Evolutionary conservation across 2,329 filamentous ascomycete genomes (phyloP).

Genomic region (Claviceps quebecensis): DNA sequence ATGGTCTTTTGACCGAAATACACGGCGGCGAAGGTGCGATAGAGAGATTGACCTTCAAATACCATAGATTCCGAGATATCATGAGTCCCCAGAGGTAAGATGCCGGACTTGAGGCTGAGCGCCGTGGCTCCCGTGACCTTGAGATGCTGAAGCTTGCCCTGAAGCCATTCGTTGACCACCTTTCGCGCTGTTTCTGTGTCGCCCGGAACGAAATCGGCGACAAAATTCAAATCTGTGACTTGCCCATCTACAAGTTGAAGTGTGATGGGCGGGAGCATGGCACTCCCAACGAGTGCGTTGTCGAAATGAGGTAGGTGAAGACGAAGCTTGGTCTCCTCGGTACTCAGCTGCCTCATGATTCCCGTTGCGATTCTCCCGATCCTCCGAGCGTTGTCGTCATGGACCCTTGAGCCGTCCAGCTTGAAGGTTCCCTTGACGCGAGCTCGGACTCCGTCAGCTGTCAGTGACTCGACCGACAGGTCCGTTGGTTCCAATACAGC

Average conservation of each 20-base stretch:
- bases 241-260: conserved; percentile 67
- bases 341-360: conserved; percentile 65
- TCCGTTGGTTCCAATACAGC: conserved; percentile 70
- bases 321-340: conserved; percentile 53
- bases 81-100: conserved; percentile 68
- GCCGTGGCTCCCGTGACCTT: conserved; percentile 60
- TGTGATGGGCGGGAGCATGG: conserved; percentile 58
- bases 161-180: conserved; percentile 79
- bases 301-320: conserved; percentile 76
- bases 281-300: conserved; percentile 63
- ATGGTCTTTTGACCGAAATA: conserved; percentile 46
- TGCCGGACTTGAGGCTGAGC: conserved; percentile 62
- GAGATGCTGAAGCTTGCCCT: conserved; percentile 59
- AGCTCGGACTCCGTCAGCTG: conserved; percentile 59
- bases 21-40: conserved; percentile 45
- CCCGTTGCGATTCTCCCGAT: conserved; percentile 69
- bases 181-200: conserved; percentile 62
- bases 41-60: conserved; percentile 72
- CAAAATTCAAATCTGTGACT: conserved; percentile 63
- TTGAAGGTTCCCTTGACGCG: conserved; percentile 70
- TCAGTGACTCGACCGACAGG: conserved; percentile 76
- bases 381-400: conserved; percentile 54
- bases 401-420: conserved; percentile 65
- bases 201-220: conserved; percentile 63
- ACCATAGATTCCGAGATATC: conserved; percentile 58